Base-by-base conservation (phyloP, 2,329 filamentous ascomycete genomes). In the Aspergillus sp. region DNA sequence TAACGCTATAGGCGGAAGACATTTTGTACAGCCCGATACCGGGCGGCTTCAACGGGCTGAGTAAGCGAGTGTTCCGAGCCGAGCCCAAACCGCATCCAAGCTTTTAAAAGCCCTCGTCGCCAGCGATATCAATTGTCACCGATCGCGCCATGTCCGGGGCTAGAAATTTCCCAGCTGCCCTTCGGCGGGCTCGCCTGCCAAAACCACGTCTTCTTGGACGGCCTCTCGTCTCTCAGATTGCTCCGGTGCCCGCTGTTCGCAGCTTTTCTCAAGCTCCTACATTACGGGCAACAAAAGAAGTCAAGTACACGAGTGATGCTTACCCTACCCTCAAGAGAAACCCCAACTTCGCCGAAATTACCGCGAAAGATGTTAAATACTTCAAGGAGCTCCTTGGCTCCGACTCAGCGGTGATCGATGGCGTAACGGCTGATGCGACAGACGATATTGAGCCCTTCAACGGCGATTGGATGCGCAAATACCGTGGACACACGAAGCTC, bases 381-480 rank as follows among this genome's bases (percentile, higher is more conserved):
- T 97, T 99, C 82, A 87, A 89, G 72, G 80, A 86, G 19, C 77
- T 97, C n/a, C 83, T 99, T 35, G 90, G 91, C 55, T 83, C 84
- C 49, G 86, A 88, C 37, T 90, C 89, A 37, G 92, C 91, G 2
- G 82, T 97, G 52, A 85, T 98, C 60, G 93, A 97, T 72, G 91
- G 91, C 51, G 83, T 96, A 55, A 90, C 87, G 3, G 76, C 85
- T 65, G 86, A 93, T 74, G 87, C 87, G 14, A 79, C 82, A 2
- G 90, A 90, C 67, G 95, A 98, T 71, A 83, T 98, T 64, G 91
- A 95, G 72, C 85, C 90, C 7, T 99, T 92, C 83, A 99, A 99
- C 77, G 87, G 88, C 72, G 95, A 99, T 78, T 99, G 96, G 95
- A 97, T 99, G 93, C 88, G 90, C 76, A 99, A 99, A 79, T 99